A percentile compares a stretch with the other conserved stretches of the same genome.
phyloP scores from a whole-genome alignment of 2,329 filamentous ascomycete species.

The Shiraia bambusicola region DNA sequence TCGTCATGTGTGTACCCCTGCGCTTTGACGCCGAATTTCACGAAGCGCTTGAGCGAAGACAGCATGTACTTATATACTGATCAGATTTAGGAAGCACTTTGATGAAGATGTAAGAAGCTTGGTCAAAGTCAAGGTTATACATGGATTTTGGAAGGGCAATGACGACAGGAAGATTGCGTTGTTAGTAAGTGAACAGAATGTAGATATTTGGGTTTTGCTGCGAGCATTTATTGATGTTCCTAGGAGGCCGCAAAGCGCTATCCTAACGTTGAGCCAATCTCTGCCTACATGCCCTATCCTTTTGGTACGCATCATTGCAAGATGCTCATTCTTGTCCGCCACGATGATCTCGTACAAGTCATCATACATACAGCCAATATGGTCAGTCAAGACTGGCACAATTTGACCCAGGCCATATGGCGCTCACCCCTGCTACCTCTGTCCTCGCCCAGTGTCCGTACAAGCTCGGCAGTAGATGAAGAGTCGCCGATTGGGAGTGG shows the following conservation, averaged over 20 bases:
- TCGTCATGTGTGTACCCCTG: constrained; percentile 52
- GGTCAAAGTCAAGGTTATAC: constrained; percentile 60
- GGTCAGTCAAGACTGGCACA: constrained; percentile 83
- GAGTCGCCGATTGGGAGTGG: constrained; percentile 59
- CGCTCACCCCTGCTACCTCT: constrained; percentile 69
- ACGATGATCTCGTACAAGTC: constrained; percentile 75
- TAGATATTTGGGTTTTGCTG: too few relatives aligned
- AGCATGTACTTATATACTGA: constrained; percentile 8
- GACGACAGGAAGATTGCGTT: constrained; percentile 60
- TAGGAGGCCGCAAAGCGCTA: constrained; percentile 64
- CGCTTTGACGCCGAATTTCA: too few relatives aligned
- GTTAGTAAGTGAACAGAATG: constrained; percentile 53
- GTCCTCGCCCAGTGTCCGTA: constrained; percentile 5
- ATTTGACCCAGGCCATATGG: constrained; percentile 87
- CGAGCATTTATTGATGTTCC: too few relatives aligned
- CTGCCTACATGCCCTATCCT: constrained; percentile 77
- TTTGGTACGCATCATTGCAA: constrained; percentile 87
- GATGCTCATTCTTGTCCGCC: constrained; percentile 78
- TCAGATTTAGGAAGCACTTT: constrained; percentile 48
- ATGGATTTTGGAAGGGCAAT: constrained; percentile 69
- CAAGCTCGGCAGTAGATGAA: background rate
- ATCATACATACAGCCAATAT: constrained; percentile 90
- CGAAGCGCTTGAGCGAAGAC: too few relatives aligned
- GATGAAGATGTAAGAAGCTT: constrained; percentile 57
- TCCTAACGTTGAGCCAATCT: constrained; percentile 68